Conservation (phyloP, 1,284 basidiomycete species). For the Leccinum pachyderme region DNA sequence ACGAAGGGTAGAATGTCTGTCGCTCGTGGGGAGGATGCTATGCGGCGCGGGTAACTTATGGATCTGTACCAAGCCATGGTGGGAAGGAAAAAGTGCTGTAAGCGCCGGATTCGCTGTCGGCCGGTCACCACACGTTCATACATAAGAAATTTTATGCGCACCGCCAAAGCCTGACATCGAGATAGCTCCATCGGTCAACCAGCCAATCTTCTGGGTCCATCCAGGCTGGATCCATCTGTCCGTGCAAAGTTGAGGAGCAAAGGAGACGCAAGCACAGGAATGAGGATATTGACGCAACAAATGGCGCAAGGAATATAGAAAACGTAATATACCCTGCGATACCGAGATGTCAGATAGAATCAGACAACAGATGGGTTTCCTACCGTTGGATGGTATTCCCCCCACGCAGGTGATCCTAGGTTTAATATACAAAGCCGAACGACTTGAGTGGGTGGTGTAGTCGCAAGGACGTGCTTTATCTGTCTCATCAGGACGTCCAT, state of each 20-base stretch:
- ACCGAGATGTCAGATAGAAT: constrained; percentile 9
- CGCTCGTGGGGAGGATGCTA: constrained; percentile 69
- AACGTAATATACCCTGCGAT: constrained; percentile 62
- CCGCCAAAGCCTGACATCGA: constrained; percentile 79
- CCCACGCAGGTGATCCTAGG: constrained; percentile 74
- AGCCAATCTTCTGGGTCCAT: constrained; percentile 77
- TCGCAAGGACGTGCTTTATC: constrained; percentile 23
- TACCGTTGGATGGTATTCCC: constrained; percentile 57
- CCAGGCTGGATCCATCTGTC: constrained; percentile 58
- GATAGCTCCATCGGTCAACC: constrained; percentile 75
- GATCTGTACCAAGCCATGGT: constrained; percentile 81
- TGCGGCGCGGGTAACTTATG: constrained; percentile 70
- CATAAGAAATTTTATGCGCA: constrained; percentile 37
- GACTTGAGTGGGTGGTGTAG: constrained; percentile 32
- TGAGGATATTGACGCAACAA: constrained; percentile 58
- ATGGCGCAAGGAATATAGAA: constrained; percentile 64
- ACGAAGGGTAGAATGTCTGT: constrained; percentile 73
- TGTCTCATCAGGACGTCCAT: constrained; percentile 12
- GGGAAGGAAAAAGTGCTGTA: constrained; percentile 68
- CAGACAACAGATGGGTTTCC: constrained; percentile 4
- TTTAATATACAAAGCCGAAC: constrained; percentile 67
- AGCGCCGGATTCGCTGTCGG: constrained; percentile 64
- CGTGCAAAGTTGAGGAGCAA: constrained; percentile 59
- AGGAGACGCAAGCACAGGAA: constrained; percentile 65
- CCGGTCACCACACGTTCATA: constrained; percentile 11